phyloP scores from a whole-genome alignment of 2,329 filamentous ascomycete species.

The Ophiostoma pallidulum region DNA sequence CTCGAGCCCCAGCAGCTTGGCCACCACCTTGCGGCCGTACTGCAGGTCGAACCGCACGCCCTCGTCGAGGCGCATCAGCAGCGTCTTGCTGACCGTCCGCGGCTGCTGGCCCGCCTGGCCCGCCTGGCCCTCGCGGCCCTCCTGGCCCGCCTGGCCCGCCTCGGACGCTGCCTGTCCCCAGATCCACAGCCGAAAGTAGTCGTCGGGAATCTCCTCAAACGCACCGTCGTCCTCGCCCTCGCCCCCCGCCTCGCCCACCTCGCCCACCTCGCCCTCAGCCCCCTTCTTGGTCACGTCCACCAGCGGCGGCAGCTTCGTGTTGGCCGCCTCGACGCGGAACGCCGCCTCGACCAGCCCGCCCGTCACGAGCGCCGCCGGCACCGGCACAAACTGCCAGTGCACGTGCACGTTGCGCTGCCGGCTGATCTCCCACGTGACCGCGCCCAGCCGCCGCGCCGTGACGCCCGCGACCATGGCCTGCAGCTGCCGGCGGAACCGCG shows the following conservation, averaged over 20 bases:
- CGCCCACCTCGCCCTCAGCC: too few species aligned
- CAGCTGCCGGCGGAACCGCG: conserved; percentile 63
- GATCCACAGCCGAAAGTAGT: conserved; percentile 78
- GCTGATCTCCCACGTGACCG: conserved; percentile 88
- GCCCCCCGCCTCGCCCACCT: too few species aligned
- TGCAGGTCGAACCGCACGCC: conserved; percentile 79
- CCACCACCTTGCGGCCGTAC: conserved; percentile 78
- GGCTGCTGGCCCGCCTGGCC: conserved; percentile 14
- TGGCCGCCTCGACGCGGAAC: conserved; percentile 82
- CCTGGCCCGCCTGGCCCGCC: conserved; percentile 22
- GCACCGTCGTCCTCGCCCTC: conserved; percentile 36
- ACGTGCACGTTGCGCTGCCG: conserved; percentile 71
- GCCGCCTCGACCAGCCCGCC: conserved; percentile 75
- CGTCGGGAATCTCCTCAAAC: conserved; percentile 40
- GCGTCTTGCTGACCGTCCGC: conserved; percentile 48
- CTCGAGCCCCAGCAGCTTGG: conserved; percentile 76
- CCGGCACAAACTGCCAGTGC: conserved; percentile 88
- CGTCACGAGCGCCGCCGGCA: conserved; percentile 56
- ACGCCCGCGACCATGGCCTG: conserved; percentile 64
- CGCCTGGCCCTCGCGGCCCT: conserved; percentile 20
- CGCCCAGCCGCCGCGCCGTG: conserved; percentile 55
- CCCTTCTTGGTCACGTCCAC: conserved; percentile 17
- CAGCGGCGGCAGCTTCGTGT: conserved; percentile 48
- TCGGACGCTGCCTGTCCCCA: conserved; percentile 44
- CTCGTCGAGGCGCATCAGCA: conserved; percentile 64